Evolutionary conservation across 768 basidiomycete genomes (phyloP).

Genomic region (Kwoniella europaea): DNA sequence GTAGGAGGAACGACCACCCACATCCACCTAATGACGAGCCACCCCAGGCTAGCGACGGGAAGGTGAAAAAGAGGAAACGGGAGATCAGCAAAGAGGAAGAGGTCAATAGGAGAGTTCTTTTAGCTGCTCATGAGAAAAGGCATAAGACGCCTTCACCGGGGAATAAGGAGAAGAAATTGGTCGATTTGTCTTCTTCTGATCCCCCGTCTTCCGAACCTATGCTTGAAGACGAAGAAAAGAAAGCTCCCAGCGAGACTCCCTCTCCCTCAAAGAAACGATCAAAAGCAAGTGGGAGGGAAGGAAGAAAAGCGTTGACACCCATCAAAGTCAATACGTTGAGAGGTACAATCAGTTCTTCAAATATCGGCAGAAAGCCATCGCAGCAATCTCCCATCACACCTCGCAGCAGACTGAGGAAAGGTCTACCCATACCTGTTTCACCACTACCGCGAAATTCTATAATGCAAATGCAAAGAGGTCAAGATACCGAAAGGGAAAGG

Average conservation of each 20-base stretch:
- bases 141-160: slow-evolving; percentile 7
- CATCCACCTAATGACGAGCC: background rate
- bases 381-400: background rate
- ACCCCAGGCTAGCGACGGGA: background rate
- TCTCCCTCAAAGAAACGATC: background rate
- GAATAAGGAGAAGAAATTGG: slow-evolving; percentile 14
- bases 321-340: slow-evolving; percentile 6
- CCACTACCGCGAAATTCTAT: slow-evolving; percentile 13
- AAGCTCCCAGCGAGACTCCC: background rate
- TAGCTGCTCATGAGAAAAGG: slow-evolving; percentile 12
- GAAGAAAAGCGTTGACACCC: slow-evolving; percentile 12
- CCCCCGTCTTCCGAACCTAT: slow-evolving; percentile 2
- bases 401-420: slow-evolving; percentile 1
- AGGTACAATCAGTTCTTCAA: slow-evolving; percentile 6
- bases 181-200: slow-evolving; percentile 16
- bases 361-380: background rate
- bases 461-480: background rate
- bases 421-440: background rate
- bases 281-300: background rate
- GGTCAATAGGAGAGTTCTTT: slow-evolving; percentile 17
- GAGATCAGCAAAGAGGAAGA: slow-evolving; percentile 4
- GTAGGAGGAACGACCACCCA: background rate
- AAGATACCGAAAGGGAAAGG: slow-evolving; percentile 2
- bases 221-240: background rate
- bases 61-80: slow-evolving; percentile 14